Conservation (phyloP, 345 rosid genomes). For the Schrenkiella parvula region DNA sequence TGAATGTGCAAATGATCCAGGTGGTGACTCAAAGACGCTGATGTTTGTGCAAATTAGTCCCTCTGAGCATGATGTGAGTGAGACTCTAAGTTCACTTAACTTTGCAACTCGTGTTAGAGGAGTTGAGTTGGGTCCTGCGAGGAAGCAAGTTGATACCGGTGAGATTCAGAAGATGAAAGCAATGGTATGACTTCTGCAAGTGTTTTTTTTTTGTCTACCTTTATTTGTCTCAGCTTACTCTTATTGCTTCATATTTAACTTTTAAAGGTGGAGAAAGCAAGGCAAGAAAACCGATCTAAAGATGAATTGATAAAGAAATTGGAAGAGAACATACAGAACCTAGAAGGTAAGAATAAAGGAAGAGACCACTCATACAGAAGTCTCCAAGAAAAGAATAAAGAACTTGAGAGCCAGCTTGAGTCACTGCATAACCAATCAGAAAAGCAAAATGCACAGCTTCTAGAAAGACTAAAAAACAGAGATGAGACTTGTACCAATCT, state of each 20-base stretch:
- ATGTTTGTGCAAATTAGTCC: conserved; percentile 98
- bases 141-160: conserved; percentile 67
- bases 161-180: conserved; percentile 81
- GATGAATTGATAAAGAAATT: conserved; percentile 73
- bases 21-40: conserved; percentile 89
- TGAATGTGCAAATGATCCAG: conserved; percentile 37
- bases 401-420: conserved; percentile 77
- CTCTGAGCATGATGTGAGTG: conserved; percentile 77
- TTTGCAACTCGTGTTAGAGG: conserved; percentile 94
- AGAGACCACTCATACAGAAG: conserved; percentile 57
- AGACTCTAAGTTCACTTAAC: conserved; percentile 81
- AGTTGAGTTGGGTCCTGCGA: conserved; percentile 77
- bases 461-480: conserved; percentile 59
- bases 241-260: not conserved
- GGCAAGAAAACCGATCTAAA: conserved; percentile 71
- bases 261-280: conserved; percentile 70
- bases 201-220: not conserved
- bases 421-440: conserved; percentile 50
- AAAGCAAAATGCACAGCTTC: conserved; percentile 56
- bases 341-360: conserved; percentile 64
- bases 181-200: conserved; percentile 44
- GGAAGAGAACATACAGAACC: conserved; percentile 69
- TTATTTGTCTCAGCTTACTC: conserved; percentile 12
- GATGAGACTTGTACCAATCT: conserved; percentile 65
- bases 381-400: conserved; percentile 76